Evolutionary conservation across 768 basidiomycete genomes (phyloP).

Genomic region (Lentinus brumalis): DNA sequence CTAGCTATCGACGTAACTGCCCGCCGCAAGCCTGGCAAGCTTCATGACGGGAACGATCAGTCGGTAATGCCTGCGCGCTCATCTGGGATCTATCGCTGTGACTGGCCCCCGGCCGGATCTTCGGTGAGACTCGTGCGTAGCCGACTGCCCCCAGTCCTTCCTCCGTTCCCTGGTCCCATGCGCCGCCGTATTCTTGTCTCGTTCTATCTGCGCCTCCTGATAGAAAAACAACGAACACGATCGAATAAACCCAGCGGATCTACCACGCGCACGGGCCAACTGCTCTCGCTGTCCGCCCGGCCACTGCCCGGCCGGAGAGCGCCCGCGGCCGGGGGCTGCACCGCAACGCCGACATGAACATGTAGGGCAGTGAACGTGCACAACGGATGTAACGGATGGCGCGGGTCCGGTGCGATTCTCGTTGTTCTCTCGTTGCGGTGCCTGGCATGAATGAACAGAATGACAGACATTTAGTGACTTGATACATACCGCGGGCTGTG

Average conservation of each 20-base stretch:
- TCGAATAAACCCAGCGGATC: background rate
- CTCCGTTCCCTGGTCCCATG: background rate
- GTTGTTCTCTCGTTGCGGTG: background rate
- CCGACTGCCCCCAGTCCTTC: background rate
- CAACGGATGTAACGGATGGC: background rate
- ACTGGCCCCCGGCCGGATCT: slow-evolving; percentile 19
- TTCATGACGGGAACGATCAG: slow-evolving; percentile 10
- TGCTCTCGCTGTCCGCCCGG: background rate
- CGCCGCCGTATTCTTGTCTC: background rate
- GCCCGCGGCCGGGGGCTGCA: background rate
- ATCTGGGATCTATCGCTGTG: slow-evolving; percentile 11
- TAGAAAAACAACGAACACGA: background rate
- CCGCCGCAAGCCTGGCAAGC: slow-evolving; percentile 1
- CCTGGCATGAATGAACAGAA: background rate
- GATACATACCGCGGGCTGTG: background rate
- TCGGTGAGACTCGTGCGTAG: slow-evolving; percentile 9
- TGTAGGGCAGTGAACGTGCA: background rate
- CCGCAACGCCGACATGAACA: background rate
- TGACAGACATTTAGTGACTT: background rate
- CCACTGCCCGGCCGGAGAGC: background rate
- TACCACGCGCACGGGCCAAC: background rate
- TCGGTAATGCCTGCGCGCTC: slow-evolving; percentile 18
- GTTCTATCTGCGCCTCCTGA: background rate
- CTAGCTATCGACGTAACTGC: slow-evolving; percentile 1
- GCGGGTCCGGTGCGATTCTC: background rate